phyloP scores from a whole-genome alignment of 2,329 filamentous ascomycete genomes.

The Metarhizium sp. region DNA sequence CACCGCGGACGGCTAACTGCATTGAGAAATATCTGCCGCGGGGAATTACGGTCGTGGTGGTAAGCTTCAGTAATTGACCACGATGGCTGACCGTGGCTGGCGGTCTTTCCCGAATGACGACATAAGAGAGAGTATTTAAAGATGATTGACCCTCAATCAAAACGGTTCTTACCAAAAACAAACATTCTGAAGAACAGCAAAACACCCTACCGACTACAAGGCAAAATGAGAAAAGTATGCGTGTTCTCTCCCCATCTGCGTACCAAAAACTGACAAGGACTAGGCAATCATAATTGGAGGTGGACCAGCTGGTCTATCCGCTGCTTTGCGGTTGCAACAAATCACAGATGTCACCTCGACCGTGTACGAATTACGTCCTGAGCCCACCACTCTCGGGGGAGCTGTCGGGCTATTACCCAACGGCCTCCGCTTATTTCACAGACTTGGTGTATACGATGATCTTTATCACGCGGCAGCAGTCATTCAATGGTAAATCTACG shows the following conservation, averaged over 20 bases:
- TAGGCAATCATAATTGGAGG: slow-evolving; percentile 8
- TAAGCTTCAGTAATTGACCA: too few species aligned
- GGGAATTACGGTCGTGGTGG: background rate
- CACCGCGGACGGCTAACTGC: background rate
- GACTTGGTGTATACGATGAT: slow-evolving; percentile 58
- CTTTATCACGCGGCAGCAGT: slow-evolving; percentile 47
- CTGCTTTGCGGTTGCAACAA: slow-evolving; percentile 3
- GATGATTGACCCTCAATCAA: too few species aligned
- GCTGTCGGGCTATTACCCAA: slow-evolving; percentile 37
- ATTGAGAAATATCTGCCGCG: background rate
- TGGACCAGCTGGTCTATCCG: slow-evolving; percentile 3
- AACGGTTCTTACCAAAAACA: too few species aligned
- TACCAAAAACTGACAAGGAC: background rate
- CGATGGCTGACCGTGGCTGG: too few species aligned
- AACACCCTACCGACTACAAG: background rate
- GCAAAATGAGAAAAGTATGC: slow-evolving; percentile 1
- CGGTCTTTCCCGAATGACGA: too few species aligned
- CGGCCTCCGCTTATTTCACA: slow-evolving; percentile 56
- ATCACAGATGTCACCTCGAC: background rate
- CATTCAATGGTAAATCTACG: slow-evolving; percentile 55
- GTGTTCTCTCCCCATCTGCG: background rate
- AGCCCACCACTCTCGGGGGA: slow-evolving; percentile 7
- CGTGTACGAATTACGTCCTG: slow-evolving; percentile 6
- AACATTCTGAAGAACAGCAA: background rate
- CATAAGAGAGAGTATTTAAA: too few species aligned